Percentiles rank a stretch among this genome's conserved stretches.
phyloP scores from a whole-genome alignment of 73 alveolate species.

The Diophrys sp. region DNA sequence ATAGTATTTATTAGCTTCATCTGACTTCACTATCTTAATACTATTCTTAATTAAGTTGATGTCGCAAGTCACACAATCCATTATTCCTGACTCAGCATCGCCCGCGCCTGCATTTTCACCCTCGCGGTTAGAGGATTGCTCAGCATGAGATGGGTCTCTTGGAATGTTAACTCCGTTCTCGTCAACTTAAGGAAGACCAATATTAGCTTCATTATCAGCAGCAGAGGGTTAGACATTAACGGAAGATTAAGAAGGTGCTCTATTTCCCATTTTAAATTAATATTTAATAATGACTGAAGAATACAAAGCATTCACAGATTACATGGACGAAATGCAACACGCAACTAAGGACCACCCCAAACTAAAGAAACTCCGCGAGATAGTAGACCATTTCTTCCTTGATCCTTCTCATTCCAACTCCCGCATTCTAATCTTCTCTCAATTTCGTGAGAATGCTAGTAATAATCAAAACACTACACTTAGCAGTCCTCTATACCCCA shows the following conservation, averaged over 20 bases:
- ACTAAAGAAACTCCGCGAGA: constrained; percentile 32
- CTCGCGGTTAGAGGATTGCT: not conserved
- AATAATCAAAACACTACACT: too few relatives aligned
- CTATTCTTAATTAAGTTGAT: constrained; percentile 1
- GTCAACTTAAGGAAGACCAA: not conserved
- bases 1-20: not conserved
- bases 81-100: not conserved
- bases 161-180: not conserved
- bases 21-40: not conserved
- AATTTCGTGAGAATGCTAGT: constrained; percentile 70
- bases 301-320: not conserved
- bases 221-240: not conserved
- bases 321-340: not conserved
- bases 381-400: constrained; percentile 20
- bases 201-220: not conserved
- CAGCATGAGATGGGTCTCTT: not conserved
- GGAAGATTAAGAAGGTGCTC: not conserved
- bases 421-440: constrained; percentile 62
- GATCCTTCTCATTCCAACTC: constrained; percentile 25
- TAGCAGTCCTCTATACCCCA: too few relatives aligned
- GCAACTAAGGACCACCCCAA: constrained; percentile 43
- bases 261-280: not conserved
- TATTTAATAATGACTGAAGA: not conserved
- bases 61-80: not conserved
- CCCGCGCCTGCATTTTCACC: not conserved